Percentiles rank a stretch among this genome's conserved stretches.
Conservation (phyloP, 805 yeast species). For the Osmozyma mogii region DNA sequence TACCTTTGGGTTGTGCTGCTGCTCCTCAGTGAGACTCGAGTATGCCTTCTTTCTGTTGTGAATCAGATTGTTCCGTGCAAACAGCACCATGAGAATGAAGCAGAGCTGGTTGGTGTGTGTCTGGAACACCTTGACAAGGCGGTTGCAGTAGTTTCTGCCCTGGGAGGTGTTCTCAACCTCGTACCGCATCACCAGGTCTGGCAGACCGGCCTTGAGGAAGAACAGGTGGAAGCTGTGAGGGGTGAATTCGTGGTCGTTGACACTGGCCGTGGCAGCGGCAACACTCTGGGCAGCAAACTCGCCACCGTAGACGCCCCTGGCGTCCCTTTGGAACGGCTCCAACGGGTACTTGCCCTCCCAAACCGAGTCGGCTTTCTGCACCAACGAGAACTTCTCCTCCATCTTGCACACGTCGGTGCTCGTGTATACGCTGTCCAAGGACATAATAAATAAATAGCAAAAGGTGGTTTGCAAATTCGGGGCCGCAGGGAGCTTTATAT, state of each 20-base stretch:
- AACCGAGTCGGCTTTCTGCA: constrained; percentile 8
- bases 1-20: constrained; percentile 8
- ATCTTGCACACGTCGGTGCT: constrained; percentile 6
- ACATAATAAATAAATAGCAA: constrained; percentile 1
- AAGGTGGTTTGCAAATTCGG: constrained; percentile 15
- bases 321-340: constrained; percentile 14
- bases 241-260: constrained; percentile 14
- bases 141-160: constrained; percentile 18
- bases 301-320: constrained; percentile 24
- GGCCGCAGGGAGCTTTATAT: constrained; percentile 9
- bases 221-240: constrained; percentile 22
- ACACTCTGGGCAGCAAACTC: constrained; percentile 20
- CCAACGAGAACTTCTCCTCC: constrained; percentile 15
- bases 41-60: constrained; percentile 5
- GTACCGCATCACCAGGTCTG: constrained; percentile 16
- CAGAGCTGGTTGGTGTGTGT: constrained; percentile 13
- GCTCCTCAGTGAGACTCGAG: constrained; percentile 7
- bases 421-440: too few species aligned
- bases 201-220: constrained; percentile 20
- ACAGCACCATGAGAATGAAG: constrained; percentile 16
- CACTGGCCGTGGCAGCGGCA: constrained; percentile 21
- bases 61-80: constrained; percentile 15
- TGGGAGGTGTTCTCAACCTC: constrained; percentile 16
- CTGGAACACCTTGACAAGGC: constrained; percentile 18
- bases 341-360: constrained; percentile 19